Base-by-base conservation (phyloP, 768 basidiomycete genomes). In the Termitomyces sp. region DNA sequence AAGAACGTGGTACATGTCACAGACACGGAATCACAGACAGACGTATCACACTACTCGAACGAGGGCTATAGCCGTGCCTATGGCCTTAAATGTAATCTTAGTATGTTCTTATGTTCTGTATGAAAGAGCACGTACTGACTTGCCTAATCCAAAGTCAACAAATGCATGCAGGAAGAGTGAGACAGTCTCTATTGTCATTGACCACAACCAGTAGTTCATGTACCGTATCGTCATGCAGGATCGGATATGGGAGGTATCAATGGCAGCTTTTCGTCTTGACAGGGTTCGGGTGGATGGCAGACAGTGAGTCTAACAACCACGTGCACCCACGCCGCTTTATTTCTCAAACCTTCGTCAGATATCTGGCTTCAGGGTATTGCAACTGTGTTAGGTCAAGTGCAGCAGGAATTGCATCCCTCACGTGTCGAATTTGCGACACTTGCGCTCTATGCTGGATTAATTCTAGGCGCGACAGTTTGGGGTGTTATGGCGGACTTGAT, bases 221-320 rank as follows among this genome's bases (percentile, higher is more conserved):
- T 27, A 24, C 8, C 12, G 32, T 52, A 14, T 12, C 32, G 26
- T 9, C 36, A 12, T 47, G 5, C 63, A 80, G 79, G 57, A n/a
- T n/a, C n/a, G n/a, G n/a, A n/a, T n/a, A n/a, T n/a, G n/a, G n/a
- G n/a, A n/a, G n/a, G n/a, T n/a, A 79, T 82, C 81, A 82, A 55
- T 66, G 70, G 53, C 76, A 81, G 61, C 72, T 82, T 32, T 81
- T 82, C 63, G 20, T 73, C 26, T 68, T 82, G 16, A 71, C 76
- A 51, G 80, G 79, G 54, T 64, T 81, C 5, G 79, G 80, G 55
- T 81, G 81, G 79, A 61, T 77, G 45, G 79, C 77, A 52, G 81
- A 81, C 62, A 79, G 80, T 82, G 42, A 61, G 76, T 66, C 39
- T 5, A n/a, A 40, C 39, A 18, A 14, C 14, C n/a, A n/a, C 37